Evolutionary conservation across 2,329 filamentous ascomycete genomes (phyloP).

Genomic region (Cryphonectria parasitica): DNA sequence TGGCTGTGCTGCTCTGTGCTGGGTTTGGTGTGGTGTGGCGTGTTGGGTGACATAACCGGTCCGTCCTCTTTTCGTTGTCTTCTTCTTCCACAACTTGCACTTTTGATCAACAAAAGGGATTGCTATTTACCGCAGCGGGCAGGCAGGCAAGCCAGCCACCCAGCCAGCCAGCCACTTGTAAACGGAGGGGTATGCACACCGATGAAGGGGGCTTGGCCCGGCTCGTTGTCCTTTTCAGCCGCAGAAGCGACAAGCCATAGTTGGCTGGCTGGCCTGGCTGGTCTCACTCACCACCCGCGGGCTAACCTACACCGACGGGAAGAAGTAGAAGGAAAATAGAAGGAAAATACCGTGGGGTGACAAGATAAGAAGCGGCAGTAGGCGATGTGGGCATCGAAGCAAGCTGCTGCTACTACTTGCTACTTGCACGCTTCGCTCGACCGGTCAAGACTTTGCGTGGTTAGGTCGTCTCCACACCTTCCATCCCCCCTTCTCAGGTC

Average conservation of each 20-base stretch:
- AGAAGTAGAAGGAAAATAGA: not conserved
- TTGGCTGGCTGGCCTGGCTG: not conserved
- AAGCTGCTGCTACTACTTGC: not conserved
- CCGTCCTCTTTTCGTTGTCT: not conserved
- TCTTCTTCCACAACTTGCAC: not conserved
- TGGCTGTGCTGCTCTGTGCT: not conserved
- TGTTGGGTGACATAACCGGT: not conserved
- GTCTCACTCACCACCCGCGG: not conserved
- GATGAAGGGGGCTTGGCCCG: not conserved
- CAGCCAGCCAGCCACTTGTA: not conserved
- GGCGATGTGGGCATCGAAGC: not conserved
- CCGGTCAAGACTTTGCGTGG: constrained; percentile 2
- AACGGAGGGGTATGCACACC: not conserved
- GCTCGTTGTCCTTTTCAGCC: not conserved
- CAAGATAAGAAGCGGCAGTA: not conserved
- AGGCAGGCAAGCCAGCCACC: too few species aligned
- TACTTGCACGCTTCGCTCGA: not conserved
- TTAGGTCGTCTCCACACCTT: not conserved
- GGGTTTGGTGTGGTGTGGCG: not conserved
- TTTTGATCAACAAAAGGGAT: not conserved
- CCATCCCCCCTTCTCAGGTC: not conserved
- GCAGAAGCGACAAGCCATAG: not conserved
- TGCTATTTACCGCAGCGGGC: not conserved
- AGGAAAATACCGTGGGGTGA: not conserved
- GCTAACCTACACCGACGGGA: not conserved